A percentile compares a stretch with the other conserved stretches of the same genome.
phyloP scores from a whole-genome alignment of 192 early-diverging fungal species.

The Umbelopsis sp. region DNA sequence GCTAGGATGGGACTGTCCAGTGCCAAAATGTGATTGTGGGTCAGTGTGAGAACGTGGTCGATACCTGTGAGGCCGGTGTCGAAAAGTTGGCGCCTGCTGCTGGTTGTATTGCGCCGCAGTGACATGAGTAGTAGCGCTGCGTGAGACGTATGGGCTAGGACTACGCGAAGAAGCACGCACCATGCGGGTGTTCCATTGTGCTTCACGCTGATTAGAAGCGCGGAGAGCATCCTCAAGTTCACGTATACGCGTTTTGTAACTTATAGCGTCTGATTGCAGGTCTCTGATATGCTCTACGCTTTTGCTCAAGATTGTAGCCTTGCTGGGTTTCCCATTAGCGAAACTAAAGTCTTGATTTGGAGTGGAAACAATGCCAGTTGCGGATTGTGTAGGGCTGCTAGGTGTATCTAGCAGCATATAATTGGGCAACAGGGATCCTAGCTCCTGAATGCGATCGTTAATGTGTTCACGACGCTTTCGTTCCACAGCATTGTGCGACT shows the following conservation, averaged over 20 bases:
- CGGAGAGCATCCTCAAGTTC: slow-evolving; percentile 30
- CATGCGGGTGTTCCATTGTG: slow-evolving; percentile 13
- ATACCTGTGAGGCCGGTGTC: slow-evolving; percentile 7
- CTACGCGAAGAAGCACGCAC: slow-evolving; percentile 1
- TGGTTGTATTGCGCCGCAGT: slow-evolving; percentile 2
- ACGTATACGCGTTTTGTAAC: slow-evolving; percentile 33
- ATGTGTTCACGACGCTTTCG: slow-evolving; percentile 94
- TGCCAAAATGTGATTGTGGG: not conserved
- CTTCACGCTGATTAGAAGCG: slow-evolving; percentile 8
- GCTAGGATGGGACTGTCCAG: too few relatives aligned
- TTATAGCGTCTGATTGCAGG: slow-evolving; percentile 33
- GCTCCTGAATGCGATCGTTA: slow-evolving; percentile 96
- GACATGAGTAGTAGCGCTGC: not conserved
- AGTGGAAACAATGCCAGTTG: not conserved
- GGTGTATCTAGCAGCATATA: slow-evolving; percentile 46
- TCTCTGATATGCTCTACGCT: slow-evolving; percentile 87
- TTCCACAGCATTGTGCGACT: slow-evolving; percentile 98
- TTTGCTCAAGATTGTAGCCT: slow-evolving; percentile 89
- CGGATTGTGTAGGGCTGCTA: slow-evolving; percentile 3
- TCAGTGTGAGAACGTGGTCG: slow-evolving; percentile 3
- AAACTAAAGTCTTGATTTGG: slow-evolving; percentile 13
- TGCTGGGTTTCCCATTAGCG: slow-evolving; percentile 54
- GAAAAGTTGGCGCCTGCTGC: not conserved
- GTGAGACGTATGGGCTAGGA: not conserved
- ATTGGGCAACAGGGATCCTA: slow-evolving; percentile 84